Percentiles rank a stretch among this genome's conserved stretches.
Evolutionary conservation across 1,284 basidiomycete genomes (phyloP).

Genomic region (Pyrrhoderma lamaoense): DNA sequence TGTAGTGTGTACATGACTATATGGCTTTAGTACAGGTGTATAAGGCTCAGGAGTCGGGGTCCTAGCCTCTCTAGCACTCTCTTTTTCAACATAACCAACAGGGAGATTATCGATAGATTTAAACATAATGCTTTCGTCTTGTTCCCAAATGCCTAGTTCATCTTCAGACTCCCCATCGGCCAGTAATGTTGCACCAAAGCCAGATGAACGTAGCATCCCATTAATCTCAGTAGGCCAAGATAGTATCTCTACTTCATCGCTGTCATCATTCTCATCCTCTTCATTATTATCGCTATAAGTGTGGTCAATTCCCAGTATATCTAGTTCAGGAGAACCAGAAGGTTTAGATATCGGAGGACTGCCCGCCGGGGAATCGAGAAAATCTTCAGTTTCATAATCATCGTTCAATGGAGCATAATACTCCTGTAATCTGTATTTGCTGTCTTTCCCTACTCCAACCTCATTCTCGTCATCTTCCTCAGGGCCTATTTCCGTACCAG

Average conservation of each 20-base stretch:
- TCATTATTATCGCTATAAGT: slow-evolving; percentile 19
- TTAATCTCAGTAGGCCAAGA: background rate
- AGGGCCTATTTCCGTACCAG: slow-evolving; percentile 20
- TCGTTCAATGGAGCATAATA: background rate
- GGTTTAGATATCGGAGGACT: slow-evolving; percentile 6
- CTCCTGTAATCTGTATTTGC: slow-evolving; percentile 1
- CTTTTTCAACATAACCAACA: slow-evolving; percentile 8
- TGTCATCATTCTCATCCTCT: slow-evolving; percentile 23
- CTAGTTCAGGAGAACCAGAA: slow-evolving; percentile 13
- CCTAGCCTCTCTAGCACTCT: slow-evolving; percentile 18
- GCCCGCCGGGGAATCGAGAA: background rate
- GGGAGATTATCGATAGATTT: slow-evolving; percentile 21
- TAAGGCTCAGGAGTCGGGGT: background rate
- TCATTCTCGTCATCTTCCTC: slow-evolving; percentile 20
- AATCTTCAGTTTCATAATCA: slow-evolving; percentile 4
- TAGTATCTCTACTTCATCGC: slow-evolving; percentile 15
- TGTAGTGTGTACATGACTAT: background rate
- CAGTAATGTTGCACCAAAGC: slow-evolving; percentile 4
- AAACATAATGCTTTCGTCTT: slow-evolving; percentile 32
- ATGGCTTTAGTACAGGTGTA: background rate
- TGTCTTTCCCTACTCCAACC: slow-evolving; percentile 19
- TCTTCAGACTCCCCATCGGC: slow-evolving; percentile 31
- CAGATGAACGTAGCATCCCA: background rate
- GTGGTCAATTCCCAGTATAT: slow-evolving; percentile 6
- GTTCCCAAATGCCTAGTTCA: slow-evolving; percentile 36